Evolutionary conservation across 2,329 filamentous ascomycete species (phyloP).

Genomic region (Ceratocystis diversiconidia): DNA sequence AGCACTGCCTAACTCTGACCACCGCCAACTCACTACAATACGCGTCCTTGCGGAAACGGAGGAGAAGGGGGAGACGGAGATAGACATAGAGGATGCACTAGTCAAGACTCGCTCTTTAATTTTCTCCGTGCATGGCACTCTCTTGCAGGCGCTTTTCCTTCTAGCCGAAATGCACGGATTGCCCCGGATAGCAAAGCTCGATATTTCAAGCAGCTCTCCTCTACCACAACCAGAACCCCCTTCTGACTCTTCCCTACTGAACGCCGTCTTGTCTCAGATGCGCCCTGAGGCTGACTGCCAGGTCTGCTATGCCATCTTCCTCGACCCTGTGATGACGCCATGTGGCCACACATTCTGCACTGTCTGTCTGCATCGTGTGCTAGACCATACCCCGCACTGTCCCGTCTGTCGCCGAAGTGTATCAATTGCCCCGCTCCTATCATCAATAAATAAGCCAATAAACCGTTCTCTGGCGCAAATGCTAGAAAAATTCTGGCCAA

Average conservation of each 20-base stretch:
- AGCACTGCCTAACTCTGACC: neutral
- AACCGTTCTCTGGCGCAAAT: slow-evolving; percentile 53
- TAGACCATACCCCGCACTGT: slow-evolving; percentile 66
- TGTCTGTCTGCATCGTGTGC: slow-evolving; percentile 57
- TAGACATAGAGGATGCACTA: neutral
- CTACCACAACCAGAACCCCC: neutral
- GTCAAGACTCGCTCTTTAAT: neutral
- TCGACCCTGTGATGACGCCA: slow-evolving; percentile 68
- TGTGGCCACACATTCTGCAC: slow-evolving; percentile 88
- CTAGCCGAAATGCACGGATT: slow-evolving; percentile 6
- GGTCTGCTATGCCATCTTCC: slow-evolving; percentile 68
- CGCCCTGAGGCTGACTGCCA: slow-evolving; percentile 72
- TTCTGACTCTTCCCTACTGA: slow-evolving; percentile 25
- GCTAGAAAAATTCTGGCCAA: slow-evolving; percentile 54
- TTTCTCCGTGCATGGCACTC: slow-evolving; percentile 1
- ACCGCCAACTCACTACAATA: slow-evolving; percentile 1
- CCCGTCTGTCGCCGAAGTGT: slow-evolving; percentile 63
- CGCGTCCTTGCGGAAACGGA: neutral
- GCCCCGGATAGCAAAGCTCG: neutral
- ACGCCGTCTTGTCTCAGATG: slow-evolving; percentile 44
- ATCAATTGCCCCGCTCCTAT: slow-evolving; percentile 32
- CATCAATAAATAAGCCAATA: slow-evolving; percentile 30
- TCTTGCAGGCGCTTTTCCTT: slow-evolving; percentile 9
- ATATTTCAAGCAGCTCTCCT: neutral
- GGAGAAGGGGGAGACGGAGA: too few relatives aligned